Evolutionary conservation across 2,329 filamentous ascomycete species (phyloP), one percentile per base, ranked within the genome.

Genomic region (Aspergillus sp.): DNA sequence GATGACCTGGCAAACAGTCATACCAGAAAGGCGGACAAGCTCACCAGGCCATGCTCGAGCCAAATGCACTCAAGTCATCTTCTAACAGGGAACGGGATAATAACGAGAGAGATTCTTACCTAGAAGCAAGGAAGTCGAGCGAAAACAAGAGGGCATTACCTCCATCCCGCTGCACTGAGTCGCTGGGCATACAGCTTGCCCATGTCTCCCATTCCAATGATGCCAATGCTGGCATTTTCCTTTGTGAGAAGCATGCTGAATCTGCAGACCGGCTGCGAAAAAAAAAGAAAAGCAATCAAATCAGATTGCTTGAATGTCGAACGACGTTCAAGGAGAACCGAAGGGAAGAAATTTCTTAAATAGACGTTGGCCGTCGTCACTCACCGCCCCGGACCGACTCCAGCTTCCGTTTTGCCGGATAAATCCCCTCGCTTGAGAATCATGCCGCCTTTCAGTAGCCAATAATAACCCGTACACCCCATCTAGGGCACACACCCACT

Each of bases 11-110:
- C 68, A 58, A 66, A 65, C 60, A 61, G 74, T 73, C 73, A 74
- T 72, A 77, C 85, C 88, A 91, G 80, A 85, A 95, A 83, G 86
- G 85, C 77, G 72, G 72, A 76, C 76, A 75, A 63, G 23, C 71
- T 67, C 74, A 73, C 74, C 77, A 75, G 72, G 76, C 83, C 82
- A 90, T 95, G 80, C 91, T 97, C 91, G 89, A 97, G 91, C 91
- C 91, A 97, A 97, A 97, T 97, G 91, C 91, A 90, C 91, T 97
- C 91, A 91, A 89, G 91, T 97, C 91, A 97, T 97, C 91, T 94
- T 90, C 68, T 53, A 59, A 69, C 50, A 49, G 41, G 37, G 30
- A 30, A 25, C 12, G 37, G 46, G 48, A 50, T 44, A 45, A 50
- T 20, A 48, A 49, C 30, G 46, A 42, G 50, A 41, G 45, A 22